These are phyloP conservation scores for Trypanosoma theileri DNA, from an alignment of 208 protist species.

Conservation along the genomic window DNA sequence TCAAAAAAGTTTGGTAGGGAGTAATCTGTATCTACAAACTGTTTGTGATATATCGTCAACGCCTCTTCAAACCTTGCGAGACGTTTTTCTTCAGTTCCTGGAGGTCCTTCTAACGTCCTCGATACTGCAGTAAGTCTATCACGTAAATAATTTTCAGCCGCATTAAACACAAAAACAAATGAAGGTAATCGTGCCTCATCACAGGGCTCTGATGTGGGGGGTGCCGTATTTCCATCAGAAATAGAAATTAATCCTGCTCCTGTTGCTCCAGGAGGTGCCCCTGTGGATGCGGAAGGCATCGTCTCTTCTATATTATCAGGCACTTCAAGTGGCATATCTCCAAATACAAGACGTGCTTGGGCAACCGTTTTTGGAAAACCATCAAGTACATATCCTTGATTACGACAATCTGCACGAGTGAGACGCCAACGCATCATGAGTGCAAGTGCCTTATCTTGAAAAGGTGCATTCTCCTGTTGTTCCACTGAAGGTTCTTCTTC, in stretches of 20 bases:
- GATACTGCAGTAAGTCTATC: conserved; percentile 56
- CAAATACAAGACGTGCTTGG: conserved; percentile 86
- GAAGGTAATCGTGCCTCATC: conserved; percentile 68
- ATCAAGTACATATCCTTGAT: conserved; percentile 93
- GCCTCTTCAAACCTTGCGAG: conserved; percentile 64
- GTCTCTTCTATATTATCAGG: conserved; percentile 83
- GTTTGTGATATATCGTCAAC: conserved; percentile 48
- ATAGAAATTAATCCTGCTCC: conserved; percentile 16
- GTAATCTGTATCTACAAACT: conserved; percentile 66
- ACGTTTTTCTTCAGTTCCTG: conserved; percentile 29
- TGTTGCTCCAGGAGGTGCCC: conserved; percentile 1
- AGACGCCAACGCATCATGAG: conserved; percentile 90
- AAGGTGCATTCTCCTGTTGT: conserved; percentile 64
- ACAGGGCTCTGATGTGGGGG: conserved; percentile 38
- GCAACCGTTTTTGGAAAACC: conserved; percentile 87
- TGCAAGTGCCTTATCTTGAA: conserved; percentile 81
- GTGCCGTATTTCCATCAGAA: conserved; percentile 18
- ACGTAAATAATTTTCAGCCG: conserved; percentile 73
- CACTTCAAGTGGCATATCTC: conserved; percentile 39
- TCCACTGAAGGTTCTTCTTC: conserved; percentile 50
- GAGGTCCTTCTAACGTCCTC: not conserved
- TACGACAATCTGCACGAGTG: conserved; percentile 70
- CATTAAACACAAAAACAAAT: conserved; percentile 77
- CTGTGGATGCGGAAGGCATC: conserved; percentile 14
- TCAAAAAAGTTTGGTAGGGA: conserved; percentile 81